These are phyloP conservation scores for Phytomonas serpens DNA, from an alignment of 208 protist genomes.

Conservation along the genomic window DNA sequence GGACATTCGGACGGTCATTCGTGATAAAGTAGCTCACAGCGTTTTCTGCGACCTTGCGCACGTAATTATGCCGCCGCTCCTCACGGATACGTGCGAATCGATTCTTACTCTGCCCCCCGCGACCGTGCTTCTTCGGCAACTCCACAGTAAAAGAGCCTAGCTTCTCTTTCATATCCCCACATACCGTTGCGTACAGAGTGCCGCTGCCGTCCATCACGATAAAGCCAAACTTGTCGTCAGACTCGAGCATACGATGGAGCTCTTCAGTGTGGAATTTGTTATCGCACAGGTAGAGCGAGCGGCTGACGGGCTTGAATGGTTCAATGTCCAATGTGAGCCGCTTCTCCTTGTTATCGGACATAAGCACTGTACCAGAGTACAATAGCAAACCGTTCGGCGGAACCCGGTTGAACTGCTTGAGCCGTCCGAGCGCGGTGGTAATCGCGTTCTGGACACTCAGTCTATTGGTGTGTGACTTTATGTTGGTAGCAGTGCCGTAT, in stretches of 20 bases:
- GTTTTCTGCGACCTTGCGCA: slow-evolving; percentile 98
- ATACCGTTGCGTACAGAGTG: slow-evolving; percentile 96
- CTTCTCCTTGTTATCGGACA: slow-evolving; percentile 98
- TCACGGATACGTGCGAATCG: slow-evolving; percentile 99
- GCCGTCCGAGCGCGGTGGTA: slow-evolving; percentile 77
- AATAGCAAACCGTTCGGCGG: slow-evolving; percentile 97
- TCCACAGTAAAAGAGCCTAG: slow-evolving; percentile 99
- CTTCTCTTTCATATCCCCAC: slow-evolving; percentile 96
- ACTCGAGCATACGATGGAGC: slow-evolving; percentile 96
- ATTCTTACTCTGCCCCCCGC: slow-evolving; percentile 99
- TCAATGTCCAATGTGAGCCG: slow-evolving; percentile 99
- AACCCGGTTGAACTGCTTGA: slow-evolving; percentile 92
- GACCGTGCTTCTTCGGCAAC: slow-evolving; percentile 99
- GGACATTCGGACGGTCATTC: slow-evolving; percentile 97
- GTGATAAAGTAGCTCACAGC: slow-evolving; percentile 97
- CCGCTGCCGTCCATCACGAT: slow-evolving; percentile 99
- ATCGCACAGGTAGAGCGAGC: slow-evolving; percentile 98
- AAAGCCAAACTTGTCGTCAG: slow-evolving; percentile 99
- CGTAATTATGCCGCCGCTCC: slow-evolving; percentile 99
- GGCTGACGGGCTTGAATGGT: slow-evolving; percentile 99
- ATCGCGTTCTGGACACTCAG: slow-evolving; percentile 89
- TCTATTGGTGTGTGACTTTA: slow-evolving; percentile 99
- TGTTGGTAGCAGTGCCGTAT: slow-evolving; percentile 99
- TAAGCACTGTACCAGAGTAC: slow-evolving; percentile 99
- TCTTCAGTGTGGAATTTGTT: slow-evolving; percentile 98